Conservation (phyloP, 805 yeast species). For the Yarrowia divulgata region DNA sequence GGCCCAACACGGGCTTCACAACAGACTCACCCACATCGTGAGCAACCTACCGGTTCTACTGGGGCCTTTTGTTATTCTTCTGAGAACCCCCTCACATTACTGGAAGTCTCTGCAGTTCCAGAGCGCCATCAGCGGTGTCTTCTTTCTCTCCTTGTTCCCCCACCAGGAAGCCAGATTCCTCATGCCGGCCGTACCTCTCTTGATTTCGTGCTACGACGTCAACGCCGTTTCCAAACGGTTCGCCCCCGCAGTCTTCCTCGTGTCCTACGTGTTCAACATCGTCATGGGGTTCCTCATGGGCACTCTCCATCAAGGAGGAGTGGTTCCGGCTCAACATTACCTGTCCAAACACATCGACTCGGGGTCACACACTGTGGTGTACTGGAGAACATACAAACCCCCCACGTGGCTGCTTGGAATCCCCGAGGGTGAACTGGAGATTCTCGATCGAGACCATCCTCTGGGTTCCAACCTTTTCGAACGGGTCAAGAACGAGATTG, state of each 20-base stretch:
- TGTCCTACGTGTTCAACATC: constrained; percentile 73
- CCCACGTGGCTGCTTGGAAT: constrained; percentile 80
- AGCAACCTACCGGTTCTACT: constrained; percentile 79
- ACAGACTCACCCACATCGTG: constrained; percentile 73
- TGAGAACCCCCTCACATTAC: constrained; percentile 54
- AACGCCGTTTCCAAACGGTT: constrained; percentile 42
- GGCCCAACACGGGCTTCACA: constrained; percentile 82
- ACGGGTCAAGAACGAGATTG: constrained; percentile 39
- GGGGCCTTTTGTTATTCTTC: constrained; percentile 73
- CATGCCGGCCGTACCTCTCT: constrained; percentile 76
- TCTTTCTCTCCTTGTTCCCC: constrained; percentile 71
- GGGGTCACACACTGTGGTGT: constrained; percentile 56
- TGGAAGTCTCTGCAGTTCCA: constrained; percentile 63
- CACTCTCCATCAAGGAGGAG: constrained; percentile 86
- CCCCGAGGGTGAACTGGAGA: constrained; percentile 44
- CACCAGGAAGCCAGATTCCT: constrained; percentile 96
- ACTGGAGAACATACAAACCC: constrained; percentile 96
- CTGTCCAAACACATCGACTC: constrained; percentile 45
- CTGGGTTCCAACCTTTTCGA: constrained; percentile 32
- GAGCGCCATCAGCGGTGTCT: constrained; percentile 67
- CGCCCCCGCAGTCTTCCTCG: constrained; percentile 44
- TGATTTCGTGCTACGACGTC: constrained; percentile 61
- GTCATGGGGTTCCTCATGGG: constrained; percentile 74
- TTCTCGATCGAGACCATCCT: constrained; percentile 42
- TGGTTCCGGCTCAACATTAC: constrained; percentile 65